Base-by-base conservation (phyloP, 257 asterid genomes). In the Solanum virginianum region DNA sequence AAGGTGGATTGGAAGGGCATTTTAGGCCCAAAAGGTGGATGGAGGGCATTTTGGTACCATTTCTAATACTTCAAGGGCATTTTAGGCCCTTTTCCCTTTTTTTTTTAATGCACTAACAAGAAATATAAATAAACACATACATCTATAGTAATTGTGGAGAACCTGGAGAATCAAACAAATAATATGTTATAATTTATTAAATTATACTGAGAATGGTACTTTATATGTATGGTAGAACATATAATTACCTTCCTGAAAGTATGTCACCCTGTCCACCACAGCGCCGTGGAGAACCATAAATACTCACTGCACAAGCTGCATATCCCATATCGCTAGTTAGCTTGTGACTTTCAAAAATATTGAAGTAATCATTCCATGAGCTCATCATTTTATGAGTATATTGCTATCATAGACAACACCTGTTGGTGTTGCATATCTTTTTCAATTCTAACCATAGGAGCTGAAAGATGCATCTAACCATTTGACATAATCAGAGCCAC, bases 261-360 rank as follows among this genome's bases (percentile, higher is more conserved):
- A 97, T 93, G 86, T 97, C 98, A 54, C 99, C 99, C 89, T 97
- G 99, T 86, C 99, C 99, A 85, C 99, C 98, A 88, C 99, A 97
- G 53, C 99, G 98, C 26, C 99, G 96, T 55, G 98, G 99, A 74
- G 99, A 95, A 84, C 98, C 98, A 72, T 91, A 95, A 18, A 82
- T 84, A 84, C 92, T 90, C 72, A 97, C 98, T 16, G 94, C 89
- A 83, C 85, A 84, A 86, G 93, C 98, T 97, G 93, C 82, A 89
- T 54, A 55, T 77, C 75, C 60, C 81, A 81, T 53, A 53, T 7
- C 6, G 6, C 10, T 53, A 15, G 62, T 77, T 16, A 53, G 63
- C 82, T 53, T 1, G 13, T 26, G 49, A 77, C 82, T 51, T 74
- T 24, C 26, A 51, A 77, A 75, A 51, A 24, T 26, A 77, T 15